Base-by-base conservation (phyloP, 768 basidiomycete genomes). In the Suillus brevipes region DNA sequence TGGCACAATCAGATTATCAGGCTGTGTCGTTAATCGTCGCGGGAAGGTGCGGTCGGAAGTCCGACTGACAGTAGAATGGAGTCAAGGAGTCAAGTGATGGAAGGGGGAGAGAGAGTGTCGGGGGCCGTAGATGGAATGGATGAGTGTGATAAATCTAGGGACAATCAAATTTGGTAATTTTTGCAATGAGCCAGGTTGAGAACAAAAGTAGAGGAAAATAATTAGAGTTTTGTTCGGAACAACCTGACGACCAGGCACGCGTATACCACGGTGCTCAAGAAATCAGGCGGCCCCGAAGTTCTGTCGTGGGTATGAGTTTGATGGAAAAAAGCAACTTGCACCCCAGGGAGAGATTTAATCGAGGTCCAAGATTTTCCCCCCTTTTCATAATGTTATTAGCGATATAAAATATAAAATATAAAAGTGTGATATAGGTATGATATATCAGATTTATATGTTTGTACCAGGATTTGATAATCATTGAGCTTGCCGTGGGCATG, bases 401-500 rank as follows among this genome's bases (percentile, higher is more conserved):
- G n/a, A 49, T 23, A 23, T 49, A 49, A 49, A 49, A 23, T 25
- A 50, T 50, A 50, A 28, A 50, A 50, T 50, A 50, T 49, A 49
- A 50, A 36, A 36, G 34, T 36, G 7, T 36, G 34, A 49, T 25
- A 6, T 25, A 49, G 23, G 23, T 42, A 49, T 49, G 12, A 50
- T 25, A 50, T 49, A 13, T 49, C 5, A 23, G 10, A 10, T n/a
- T 23, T 47, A 18, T 6, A 8, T 18, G 25, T 8, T 50, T 50
- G 25, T 25, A 18, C 9, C 25, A 25, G 16, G 37, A 57, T 57
- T 57, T 57, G 56, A 36, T 58, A 38, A 58, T 25, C 57, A 38
- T 40, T 25, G 18, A 43, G 60, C 63, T 61, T 42, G 68, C 76
- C 81, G 81, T 84, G 82, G 78, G 77, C 79, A 78, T 76, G 71